Evolutionary conservation across 2,329 filamentous ascomycete species (phyloP).

Genomic region (Epichloe sp.): DNA sequence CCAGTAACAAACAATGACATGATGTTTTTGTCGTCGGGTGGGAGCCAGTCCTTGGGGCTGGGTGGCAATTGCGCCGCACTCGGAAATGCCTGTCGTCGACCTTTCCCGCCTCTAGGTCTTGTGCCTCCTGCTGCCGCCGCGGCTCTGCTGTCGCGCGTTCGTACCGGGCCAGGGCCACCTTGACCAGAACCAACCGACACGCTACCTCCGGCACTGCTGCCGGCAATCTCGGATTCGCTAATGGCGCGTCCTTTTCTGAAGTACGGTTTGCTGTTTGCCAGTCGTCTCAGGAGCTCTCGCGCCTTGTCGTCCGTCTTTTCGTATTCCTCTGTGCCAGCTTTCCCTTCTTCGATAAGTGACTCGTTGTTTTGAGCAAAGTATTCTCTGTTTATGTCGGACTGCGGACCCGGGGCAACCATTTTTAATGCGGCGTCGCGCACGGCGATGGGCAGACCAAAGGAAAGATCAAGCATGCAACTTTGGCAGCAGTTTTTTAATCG

Average conservation of each 20-base stretch:
- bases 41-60: constrained; percentile 71
- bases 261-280: constrained; percentile 90
- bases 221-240: constrained; percentile 37
- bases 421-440: constrained; percentile 93
- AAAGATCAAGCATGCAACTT: constrained; percentile 95
- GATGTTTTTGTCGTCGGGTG: constrained; percentile 72
- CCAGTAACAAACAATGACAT: constrained; percentile 92
- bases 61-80: constrained; percentile 63
- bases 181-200: constrained; percentile 40
- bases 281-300: constrained; percentile 66
- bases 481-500: constrained; percentile 99
- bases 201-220: constrained; percentile 30
- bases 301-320: constrained; percentile 97
- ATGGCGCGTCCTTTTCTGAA: constrained; percentile 76
- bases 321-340: constrained; percentile 75
- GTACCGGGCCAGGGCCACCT: constrained; percentile 61
- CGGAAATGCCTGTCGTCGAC: constrained; percentile 48
- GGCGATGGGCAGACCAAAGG: constrained; percentile 87
- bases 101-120: constrained; percentile 28
- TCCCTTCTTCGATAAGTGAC: constrained; percentile 83
- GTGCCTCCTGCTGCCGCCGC: constrained; percentile 36
- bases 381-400: constrained; percentile 87
- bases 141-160: constrained; percentile 54
- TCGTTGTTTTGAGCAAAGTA: constrained; percentile 98
- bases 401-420: constrained; percentile 89